A percentile compares a stretch with the other conserved stretches of the same genome.
phyloP scores from a whole-genome alignment of 2,329 filamentous ascomycete genomes.

The Clonostachys byssicola region DNA sequence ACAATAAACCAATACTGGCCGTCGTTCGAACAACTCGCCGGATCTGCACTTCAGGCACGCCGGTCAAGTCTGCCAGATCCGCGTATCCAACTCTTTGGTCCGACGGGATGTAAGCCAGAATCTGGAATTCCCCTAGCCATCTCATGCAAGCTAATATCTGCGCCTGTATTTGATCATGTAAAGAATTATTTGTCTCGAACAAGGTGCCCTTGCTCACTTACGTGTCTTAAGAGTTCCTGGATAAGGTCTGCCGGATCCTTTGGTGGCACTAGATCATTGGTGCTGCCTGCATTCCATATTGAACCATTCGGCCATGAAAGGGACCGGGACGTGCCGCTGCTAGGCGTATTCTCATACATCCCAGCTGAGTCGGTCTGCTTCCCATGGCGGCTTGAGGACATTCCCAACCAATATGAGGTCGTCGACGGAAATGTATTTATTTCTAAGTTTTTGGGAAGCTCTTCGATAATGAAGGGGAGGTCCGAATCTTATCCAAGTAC shows the following conservation, averaged over 20 bases:
- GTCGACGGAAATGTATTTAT: no score
- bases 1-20: not conserved
- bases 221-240: not conserved
- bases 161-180: not conserved
- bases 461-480: no score
- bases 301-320: not conserved
- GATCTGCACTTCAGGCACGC: not conserved
- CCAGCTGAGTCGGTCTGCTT: not conserved
- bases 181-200: not conserved
- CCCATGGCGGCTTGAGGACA: not conserved
- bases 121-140: not conserved
- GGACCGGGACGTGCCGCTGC: not conserved
- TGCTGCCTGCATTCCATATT: not conserved
- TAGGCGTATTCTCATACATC: not conserved
- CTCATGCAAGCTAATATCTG: not conserved
- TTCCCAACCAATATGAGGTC: no score
- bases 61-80: not conserved
- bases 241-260: not conserved
- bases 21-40: not conserved
- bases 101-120: not conserved
- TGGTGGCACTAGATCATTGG: not conserved
- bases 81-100: not conserved
- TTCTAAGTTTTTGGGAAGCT: no score
- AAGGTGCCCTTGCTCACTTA: not conserved
- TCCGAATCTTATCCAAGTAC: no score